Evolutionary conservation across 176 grass and related monocot species (phyloP).

Genomic region (Puccinellia tenuiflora): DNA sequence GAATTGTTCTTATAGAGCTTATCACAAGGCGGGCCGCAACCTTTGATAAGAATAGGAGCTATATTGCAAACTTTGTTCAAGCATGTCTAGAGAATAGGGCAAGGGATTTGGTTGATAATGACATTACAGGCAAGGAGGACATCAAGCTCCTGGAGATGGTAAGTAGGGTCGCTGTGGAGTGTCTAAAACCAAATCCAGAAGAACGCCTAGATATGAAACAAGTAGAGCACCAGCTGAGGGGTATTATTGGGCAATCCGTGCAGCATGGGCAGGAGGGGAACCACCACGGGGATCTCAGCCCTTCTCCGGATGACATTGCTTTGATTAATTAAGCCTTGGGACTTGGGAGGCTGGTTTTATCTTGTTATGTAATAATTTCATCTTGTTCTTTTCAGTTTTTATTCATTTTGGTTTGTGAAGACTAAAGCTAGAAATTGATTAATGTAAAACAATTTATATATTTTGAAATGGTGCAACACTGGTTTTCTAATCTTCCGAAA

Average conservation of each 20-base stretch:
- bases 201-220: background rate
- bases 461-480: no score
- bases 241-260: background rate
- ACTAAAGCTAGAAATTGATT: no score
- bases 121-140: background rate
- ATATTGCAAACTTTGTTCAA: background rate
- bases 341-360: background rate
- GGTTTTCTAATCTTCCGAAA: no score
- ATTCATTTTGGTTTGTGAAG: no score
- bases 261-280: background rate
- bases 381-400: background rate
- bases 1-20: background rate
- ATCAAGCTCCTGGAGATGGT: background rate
- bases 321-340: background rate
- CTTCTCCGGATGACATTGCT: background rate
- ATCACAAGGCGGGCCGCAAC: background rate
- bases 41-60: background rate
- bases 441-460: no score
- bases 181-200: background rate
- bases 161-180: background rate
- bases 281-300: background rate
- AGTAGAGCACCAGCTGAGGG: background rate
- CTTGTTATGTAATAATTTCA: background rate
- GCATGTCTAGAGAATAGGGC: background rate
- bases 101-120: background rate